Base-by-base conservation (phyloP, 2,329 filamentous ascomycete species). In the Trichoderma sp. region DNA sequence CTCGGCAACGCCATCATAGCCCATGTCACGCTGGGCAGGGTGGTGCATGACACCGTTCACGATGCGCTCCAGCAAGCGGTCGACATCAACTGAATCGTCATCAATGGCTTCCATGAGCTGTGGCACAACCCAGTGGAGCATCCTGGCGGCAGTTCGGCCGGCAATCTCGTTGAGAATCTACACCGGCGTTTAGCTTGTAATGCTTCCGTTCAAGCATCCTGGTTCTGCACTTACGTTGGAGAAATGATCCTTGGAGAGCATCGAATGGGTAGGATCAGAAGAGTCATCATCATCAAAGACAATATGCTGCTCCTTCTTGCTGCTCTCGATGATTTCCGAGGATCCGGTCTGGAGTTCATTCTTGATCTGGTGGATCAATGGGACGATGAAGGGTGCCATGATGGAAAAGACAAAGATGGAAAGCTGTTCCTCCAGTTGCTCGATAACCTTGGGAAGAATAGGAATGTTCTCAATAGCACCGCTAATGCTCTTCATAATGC, bases 181-280 rank as follows among this genome's bases (percentile, higher is more conserved):
- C 4, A 22, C 5, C 4, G 10, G 34, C 19, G 3, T 29, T 45
- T 19, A 15, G 25, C 13, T 4, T 8, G 5, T 17, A 22, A 12
- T 48, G 25, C 27, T n/a, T n/a, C n/a, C 8, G 2, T n/a, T 12
- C 9, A 4, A 2, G 37, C 9, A 59, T 25, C 22, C n/a, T 35
- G 13, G 22, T 15, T 42, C 13, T 2, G 2, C 7, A 73, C 84
- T 79, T 77, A 90, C 84, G 75, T 96, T 96, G 71, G 90, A 92
- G 78, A 97, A 97, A 80, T 97, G 94, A 74, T 97, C 94, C 82
- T 97, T 97, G 68, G 93, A 93, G 63, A 97, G 83, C 94, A 97
- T 97, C 22, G 92, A 96, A 81, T 97, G 94, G 1, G 94, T 97
- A 0, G 94, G 94, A 75, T 97, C 90, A 22, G 88, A 89, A 70